Evolutionary conservation across 2,329 filamentous ascomycete genomes (phyloP).

Genomic region (Aspergillus fructus): DNA sequence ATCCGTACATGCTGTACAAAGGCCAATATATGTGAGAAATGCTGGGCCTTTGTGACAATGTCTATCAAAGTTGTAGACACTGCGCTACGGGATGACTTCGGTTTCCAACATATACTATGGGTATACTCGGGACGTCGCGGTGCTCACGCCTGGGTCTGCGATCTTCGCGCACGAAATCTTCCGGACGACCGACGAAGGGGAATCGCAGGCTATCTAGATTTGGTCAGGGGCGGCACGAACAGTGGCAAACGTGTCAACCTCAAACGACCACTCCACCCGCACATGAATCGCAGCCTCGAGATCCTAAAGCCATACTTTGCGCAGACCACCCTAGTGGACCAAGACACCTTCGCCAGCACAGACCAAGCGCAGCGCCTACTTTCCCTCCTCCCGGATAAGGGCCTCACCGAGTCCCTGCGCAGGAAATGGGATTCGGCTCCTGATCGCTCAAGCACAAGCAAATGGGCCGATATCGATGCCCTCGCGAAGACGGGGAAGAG

Average conservation of each 20-base stretch:
- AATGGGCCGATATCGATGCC: constrained; percentile 93
- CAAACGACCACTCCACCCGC: constrained; percentile 82
- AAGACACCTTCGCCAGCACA: constrained; percentile 77
- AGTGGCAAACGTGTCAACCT: constrained; percentile 84
- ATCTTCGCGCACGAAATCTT: constrained; percentile 78
- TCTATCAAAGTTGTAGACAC: constrained; percentile 89
- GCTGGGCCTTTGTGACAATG: constrained; percentile 98
- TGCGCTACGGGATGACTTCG: constrained; percentile 89
- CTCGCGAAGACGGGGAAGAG: constrained; percentile 74
- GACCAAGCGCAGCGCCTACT: constrained; percentile 77
- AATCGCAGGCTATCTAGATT: constrained; percentile 84
- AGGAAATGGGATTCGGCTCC: constrained; percentile 90
- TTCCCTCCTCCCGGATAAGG: constrained; percentile 77
- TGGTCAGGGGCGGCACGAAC: constrained; percentile 82
- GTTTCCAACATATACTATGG: constrained; percentile 96
- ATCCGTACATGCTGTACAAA: constrained; percentile 93
- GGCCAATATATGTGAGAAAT: constrained; percentile 89
- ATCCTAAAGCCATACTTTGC: constrained; percentile 83
- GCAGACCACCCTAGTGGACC: constrained; percentile 73
- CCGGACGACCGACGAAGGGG: constrained; percentile 83
- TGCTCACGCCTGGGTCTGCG: constrained; percentile 97
- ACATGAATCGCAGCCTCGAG: constrained; percentile 80
- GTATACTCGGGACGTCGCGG: constrained; percentile 96
- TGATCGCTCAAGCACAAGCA: constrained; percentile 70
- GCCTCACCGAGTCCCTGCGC: constrained; percentile 73